phyloP scores from a whole-genome alignment of 2,329 filamentous ascomycete genomes.

The Ophiocordyceps robertsii region DNA sequence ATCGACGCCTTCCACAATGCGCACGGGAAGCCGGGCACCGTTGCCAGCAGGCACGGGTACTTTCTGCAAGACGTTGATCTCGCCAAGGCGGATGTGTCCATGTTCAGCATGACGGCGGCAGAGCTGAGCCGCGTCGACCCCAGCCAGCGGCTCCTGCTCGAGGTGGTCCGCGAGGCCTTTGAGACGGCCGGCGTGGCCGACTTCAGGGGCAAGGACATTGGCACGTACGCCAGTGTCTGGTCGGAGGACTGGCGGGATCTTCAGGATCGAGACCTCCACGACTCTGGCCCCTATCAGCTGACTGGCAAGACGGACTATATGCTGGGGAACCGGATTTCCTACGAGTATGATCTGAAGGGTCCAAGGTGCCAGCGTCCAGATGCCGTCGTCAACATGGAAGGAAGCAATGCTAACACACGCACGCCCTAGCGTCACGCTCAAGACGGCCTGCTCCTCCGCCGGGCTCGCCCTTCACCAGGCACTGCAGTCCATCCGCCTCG shows the following conservation, averaged over 20 bases:
- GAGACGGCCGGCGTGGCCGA: conserved; percentile 3
- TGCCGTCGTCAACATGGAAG: no score
- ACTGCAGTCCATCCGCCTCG: neutral
- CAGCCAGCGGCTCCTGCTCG: conserved; percentile 15
- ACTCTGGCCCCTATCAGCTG: conserved; percentile 6
- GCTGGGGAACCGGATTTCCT: conserved; percentile 10
- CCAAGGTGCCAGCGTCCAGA: neutral
- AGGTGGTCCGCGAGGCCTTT: conserved; percentile 11
- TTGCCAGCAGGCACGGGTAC: conserved; percentile 7
- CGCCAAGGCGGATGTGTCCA: conserved; percentile 9
- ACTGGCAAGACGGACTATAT: conserved; percentile 12
- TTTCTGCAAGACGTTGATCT: conserved; percentile 10
- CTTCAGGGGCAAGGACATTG: conserved; percentile 2
- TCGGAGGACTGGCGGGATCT: conserved; percentile 4
- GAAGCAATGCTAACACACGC: neutral
- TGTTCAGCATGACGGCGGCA: conserved; percentile 10
- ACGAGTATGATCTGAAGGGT: neutral
- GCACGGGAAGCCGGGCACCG: neutral
- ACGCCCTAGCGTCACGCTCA: neutral
- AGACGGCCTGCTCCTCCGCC: neutral
- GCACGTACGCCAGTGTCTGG: conserved; percentile 5
- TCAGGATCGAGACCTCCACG: conserved; percentile 2
- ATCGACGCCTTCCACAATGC: neutral
- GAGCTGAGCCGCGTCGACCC: conserved; percentile 18
- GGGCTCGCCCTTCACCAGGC: neutral